Evolutionary conservation across 1,284 basidiomycete species (phyloP), one percentile per base, ranked within the genome.

Genomic region (Ceratobasidium sp.): DNA sequence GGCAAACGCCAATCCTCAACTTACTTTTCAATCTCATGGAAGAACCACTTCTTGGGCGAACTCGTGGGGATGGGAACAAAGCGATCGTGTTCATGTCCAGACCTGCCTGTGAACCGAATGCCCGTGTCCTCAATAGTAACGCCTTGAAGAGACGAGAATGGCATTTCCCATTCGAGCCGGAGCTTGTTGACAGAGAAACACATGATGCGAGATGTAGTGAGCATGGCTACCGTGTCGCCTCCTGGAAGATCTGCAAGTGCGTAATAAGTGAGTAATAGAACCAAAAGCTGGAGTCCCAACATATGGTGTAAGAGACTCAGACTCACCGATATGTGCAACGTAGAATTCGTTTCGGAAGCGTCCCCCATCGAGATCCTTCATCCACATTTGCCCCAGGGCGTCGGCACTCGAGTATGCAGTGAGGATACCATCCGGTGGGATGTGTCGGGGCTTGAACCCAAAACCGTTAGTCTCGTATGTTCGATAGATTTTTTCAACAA

Each of bases 301-400:
- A 5, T 8, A 58, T 18, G 52, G 21, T 6, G 41, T 28, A n/a
- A n/a, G n/a, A n/a, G n/a, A 32, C 18, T 8, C 46, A 18, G 8
- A 79, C 86, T 78, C 79, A 90, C 93, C 90, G 73, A 97, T 90
- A 79, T 98, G 96, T 6, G 96, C 96, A 55, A 98, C 92, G 79
- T 98, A 99, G 59, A 83, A 83, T 78, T 98, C 96, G 76, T 87
- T 84, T 76, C 94, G 88, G 81, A 92, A 96, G 43, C 88, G 84
- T 18, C 96, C 96, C 74, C 93, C 89, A 77, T 96, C 93, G 28
- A 98, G 83, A 78, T 97, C 96, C 79, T 86, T 85, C 85, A 99
- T 90, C 97, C 97, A 99, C 77, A 92, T 94, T 80, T 99, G 97
- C 4, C 97, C 97, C 2, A 95, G 83, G 0, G 97, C 94, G 80